These are phyloP conservation scores for Scutellospora calospora DNA, from an alignment of 371 early-diverging fungal genomes.

Conservation along the genomic window DNA sequence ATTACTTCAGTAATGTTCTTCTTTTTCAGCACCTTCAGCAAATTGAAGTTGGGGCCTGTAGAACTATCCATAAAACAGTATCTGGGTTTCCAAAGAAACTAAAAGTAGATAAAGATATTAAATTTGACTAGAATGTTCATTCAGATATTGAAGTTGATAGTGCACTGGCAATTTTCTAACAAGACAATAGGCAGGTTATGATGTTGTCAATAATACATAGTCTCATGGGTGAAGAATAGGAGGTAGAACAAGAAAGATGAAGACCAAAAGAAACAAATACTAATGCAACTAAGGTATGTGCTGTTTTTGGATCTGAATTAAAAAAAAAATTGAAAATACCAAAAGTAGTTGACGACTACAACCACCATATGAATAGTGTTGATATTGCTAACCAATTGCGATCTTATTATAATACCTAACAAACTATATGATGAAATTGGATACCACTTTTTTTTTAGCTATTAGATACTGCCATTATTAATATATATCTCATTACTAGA, in stretches of 20 bases:
- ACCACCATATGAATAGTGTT: neutral
- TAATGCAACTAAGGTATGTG: neutral
- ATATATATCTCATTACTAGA: neutral
- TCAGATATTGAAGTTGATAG: conserved; percentile 1
- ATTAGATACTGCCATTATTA: neutral
- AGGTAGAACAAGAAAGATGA: neutral
- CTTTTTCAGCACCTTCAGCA: conserved; percentile 31
- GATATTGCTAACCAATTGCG: neutral
- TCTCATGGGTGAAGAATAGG: neutral
- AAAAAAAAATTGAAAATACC: neutral
- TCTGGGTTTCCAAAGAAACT: neutral
- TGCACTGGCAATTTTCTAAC: conserved; percentile 45
- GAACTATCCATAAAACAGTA: conserved; percentile 9
- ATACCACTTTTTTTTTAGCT: neutral
- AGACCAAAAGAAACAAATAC: neutral
- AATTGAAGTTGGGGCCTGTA: conserved; percentile 37
- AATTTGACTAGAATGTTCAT: neutral
- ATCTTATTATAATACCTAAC: neutral
- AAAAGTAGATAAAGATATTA: conserved; percentile 6
- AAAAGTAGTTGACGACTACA: neutral
- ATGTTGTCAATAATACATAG: conserved; percentile 35
- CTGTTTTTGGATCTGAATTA: neutral
- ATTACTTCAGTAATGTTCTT: neutral
- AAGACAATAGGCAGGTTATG: conserved; percentile 46
- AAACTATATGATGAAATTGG: neutral